These are phyloP conservation scores for Ganoderma boninense DNA, from an alignment of 1,284 basidiomycete species.

Conservation along the genomic window DNA sequence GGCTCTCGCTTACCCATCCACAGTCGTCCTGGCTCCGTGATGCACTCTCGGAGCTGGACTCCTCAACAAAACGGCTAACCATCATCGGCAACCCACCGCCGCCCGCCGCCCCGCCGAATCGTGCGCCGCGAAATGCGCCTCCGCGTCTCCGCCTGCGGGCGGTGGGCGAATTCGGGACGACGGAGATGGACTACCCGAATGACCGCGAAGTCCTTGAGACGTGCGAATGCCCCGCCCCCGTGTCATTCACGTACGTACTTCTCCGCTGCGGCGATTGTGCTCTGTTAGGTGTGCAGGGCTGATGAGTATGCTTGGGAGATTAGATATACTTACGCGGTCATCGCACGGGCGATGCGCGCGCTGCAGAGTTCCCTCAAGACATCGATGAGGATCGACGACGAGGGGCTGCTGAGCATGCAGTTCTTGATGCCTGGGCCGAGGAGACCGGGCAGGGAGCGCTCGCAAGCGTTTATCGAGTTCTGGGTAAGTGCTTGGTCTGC, in stretches of 20 bases:
- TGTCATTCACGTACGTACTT: constrained; percentile 75
- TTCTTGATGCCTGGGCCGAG: constrained; percentile 82
- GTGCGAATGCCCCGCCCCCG: constrained; percentile 76
- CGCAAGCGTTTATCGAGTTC: constrained; percentile 84
- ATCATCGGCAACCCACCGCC: constrained; percentile 79
- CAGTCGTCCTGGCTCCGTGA: constrained; percentile 93
- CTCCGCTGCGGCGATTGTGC: not conserved
- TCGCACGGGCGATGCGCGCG: constrained; percentile 74
- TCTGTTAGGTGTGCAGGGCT: not conserved
- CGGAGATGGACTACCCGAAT: constrained; percentile 95
- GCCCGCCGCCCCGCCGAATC: constrained; percentile 23
- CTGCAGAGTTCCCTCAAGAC: constrained; percentile 86
- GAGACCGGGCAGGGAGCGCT: constrained; percentile 51
- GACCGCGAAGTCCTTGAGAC: constrained; percentile 89
- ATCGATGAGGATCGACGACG: constrained; percentile 83
- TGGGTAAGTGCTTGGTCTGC: constrained; percentile 59
- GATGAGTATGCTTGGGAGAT: not conserved
- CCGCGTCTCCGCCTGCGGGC: constrained; percentile 82
- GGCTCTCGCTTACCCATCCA: constrained; percentile 8
- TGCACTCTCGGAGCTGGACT: constrained; percentile 89
- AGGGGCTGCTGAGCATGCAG: constrained; percentile 85
- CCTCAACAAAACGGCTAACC: constrained; percentile 83
- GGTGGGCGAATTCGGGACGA: constrained; percentile 81
- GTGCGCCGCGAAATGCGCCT: constrained; percentile 46
- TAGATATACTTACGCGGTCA: constrained; percentile 84